Evolutionary conservation across 768 basidiomycete genomes (phyloP), one percentile per base, ranked within the genome.

Genomic region (Daedaleopsis sinensis): DNA sequence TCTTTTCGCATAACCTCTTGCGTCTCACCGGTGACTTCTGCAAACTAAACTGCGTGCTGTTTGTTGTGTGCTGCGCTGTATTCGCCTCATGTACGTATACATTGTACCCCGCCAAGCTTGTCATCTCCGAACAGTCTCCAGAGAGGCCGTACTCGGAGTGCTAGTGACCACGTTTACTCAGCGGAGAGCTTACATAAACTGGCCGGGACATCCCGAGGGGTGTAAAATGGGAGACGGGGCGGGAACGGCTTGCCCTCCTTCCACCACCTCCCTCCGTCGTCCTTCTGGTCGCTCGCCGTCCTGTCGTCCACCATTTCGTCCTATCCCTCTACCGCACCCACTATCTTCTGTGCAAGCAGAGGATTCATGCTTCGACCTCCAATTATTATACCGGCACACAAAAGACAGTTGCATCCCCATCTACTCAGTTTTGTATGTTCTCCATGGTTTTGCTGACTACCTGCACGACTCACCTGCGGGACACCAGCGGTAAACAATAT

Each of bases 361-460:
- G 82, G 85, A 88, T 93, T 92, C 91, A 93, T 93, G 91, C 90
- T 91, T 91, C 90, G 89, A 84, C 89, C 89, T 85, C 87, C 86
- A 82, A 84, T 86, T 80, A 80, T 78, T 84, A 85, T 83, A 79
- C 77, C 82, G 76, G 83, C 83, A 80, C 81, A 85, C 78, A 86
- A 84, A 79, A 83, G 78, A 78, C 75, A 76, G 67, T 82, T 81
- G 72, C 68, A 70, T 61, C 72, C 66, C 80, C 72, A 70, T 59
- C 60, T 58, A 54, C 76, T 78, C 77, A 80, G 80, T 81, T 78
- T 80, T 77, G 85, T 87, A 60, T 73, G 84, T n/a, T 15, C 19
- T 35, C 58, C 13, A 52, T 47, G 10, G 18, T 23, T 27, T 16
- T 52, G 38, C 48, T n/a, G 43, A 0, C 8, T 5, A 42, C 23